Conservation (phyloP, 2,329 filamentous ascomycete species). For the Camillea tinctor region DNA sequence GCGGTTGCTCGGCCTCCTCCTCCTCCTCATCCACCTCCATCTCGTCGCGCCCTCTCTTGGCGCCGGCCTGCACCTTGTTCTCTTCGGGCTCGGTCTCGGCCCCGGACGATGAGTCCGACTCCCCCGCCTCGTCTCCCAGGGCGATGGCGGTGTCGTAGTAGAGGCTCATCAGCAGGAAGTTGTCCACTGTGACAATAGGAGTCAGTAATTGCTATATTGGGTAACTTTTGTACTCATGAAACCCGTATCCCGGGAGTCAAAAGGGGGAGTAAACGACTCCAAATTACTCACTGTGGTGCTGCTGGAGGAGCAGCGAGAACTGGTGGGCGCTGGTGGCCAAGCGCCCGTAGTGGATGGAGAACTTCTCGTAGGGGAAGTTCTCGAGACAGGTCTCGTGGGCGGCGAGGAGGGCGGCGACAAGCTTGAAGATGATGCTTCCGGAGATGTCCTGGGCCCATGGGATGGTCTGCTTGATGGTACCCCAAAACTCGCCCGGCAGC, state of each 20-base stretch:
- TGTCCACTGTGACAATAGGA: no score
- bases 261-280: no score
- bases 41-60: background rate
- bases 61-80: background rate
- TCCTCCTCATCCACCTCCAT: background rate
- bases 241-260: no score
- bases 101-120: background rate
- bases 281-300: no score
- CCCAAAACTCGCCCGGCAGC: constrained; percentile 6
- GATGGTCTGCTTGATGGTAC: constrained; percentile 1
- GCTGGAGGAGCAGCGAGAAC: background rate
- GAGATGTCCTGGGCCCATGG: constrained; percentile 1
- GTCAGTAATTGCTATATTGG: no score
- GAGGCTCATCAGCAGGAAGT: background rate
- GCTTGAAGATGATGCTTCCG: background rate
- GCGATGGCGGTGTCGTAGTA: background rate
- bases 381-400: background rate
- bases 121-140: background rate
- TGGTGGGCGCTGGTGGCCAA: background rate
- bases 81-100: background rate
- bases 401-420: background rate
- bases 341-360: background rate
- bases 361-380: background rate
- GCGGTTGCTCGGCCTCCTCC: background rate
- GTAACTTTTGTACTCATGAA: no score